Base-by-base conservation (phyloP, 257 asterid species). In the Solanum bukasovii region DNA sequence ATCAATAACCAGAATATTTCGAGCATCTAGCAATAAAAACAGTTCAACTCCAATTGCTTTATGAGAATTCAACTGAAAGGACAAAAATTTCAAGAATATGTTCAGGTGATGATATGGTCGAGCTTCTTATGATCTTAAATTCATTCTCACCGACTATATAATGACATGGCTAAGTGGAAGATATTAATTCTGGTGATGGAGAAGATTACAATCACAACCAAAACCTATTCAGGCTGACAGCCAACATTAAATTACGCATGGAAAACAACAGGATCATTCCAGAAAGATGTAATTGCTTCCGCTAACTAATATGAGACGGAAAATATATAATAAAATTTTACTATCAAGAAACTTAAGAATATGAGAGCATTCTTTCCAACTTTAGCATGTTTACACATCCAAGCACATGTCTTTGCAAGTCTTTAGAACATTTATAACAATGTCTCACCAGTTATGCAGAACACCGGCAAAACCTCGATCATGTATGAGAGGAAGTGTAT, bases 381-480 rank as follows among this genome's bases (percentile, higher is more conserved):
- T 81, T 81, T 44, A 25, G 11, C 40, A 44, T 27, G 37, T 81
- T 27, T 0, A 81, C 40, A 81, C 85, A 29, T 81, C 85, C 85
- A 81, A 81, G 6, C 68, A 46, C 40, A 9, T 44, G 68, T 9
- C 14, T 81, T 81, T 46, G 27, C 29, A 49, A 81, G 42, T 49
- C 29, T 29, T 46, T 9, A 14, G 33, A 16, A 29, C 27, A 81
- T 46, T 7, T 81, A 46, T 9, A 46, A 49, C 18, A 9, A 81
- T 81, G 25, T 46, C 85, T 92, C 92, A 96, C 98, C 99, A 96
- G 92, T 94, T 93, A 90, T 96, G 99, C 89, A 93, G 90, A 91
- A 95, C 93, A 83, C 98, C 98, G 1, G 96, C 92, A 89, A 94
- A 94, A 84, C 98, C 96, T 88, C 88, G 98, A 87, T 94, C 94